A percentile compares a stretch with the other conserved stretches of the same genome.
Evolutionary conservation across 192 early-diverging fungal species (phyloP).

Genomic region (Backusella macrospora): DNA sequence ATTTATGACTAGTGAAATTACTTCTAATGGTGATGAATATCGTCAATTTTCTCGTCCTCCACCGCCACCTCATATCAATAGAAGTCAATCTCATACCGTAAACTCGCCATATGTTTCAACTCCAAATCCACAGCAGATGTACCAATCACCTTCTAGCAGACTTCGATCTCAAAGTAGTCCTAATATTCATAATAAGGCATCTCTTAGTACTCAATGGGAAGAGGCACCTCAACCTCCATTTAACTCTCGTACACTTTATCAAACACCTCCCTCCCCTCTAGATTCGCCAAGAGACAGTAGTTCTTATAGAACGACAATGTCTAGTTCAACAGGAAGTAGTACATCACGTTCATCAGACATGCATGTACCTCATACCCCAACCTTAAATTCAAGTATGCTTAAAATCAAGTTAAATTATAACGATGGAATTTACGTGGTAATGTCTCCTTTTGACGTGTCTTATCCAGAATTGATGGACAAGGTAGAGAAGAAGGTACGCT

Average conservation of each 20-base stretch:
- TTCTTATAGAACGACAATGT: not conserved
- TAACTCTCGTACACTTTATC: slow-evolving; percentile 11
- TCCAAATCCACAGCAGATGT: not conserved
- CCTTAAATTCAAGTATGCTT: slow-evolving; percentile 29
- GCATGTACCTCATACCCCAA: not conserved
- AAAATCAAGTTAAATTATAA: slow-evolving; percentile 92
- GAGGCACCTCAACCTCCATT: slow-evolving; percentile 4
- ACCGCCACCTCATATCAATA: slow-evolving; percentile 18
- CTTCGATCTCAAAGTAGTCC: slow-evolving; percentile 59
- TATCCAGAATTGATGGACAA: slow-evolving; percentile 77
- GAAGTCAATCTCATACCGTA: slow-evolving; percentile 16
- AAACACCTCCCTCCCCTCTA: slow-evolving; percentile 19
- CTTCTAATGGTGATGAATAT: slow-evolving; percentile 26
- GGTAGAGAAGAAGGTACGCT: slow-evolving; percentile 89
- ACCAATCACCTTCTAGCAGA: slow-evolving; percentile 42
- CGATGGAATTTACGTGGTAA: slow-evolving; percentile 86
- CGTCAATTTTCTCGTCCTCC: slow-evolving; percentile 33
- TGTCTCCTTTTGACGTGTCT: slow-evolving; percentile 75
- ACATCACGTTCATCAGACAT: not conserved
- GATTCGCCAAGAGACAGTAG: not conserved
- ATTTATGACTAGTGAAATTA: slow-evolving; percentile 51
- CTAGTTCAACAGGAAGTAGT: slow-evolving; percentile 22
- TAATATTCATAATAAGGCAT: slow-evolving; percentile 50
- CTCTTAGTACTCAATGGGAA: not conserved
- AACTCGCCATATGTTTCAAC: not conserved